Evolutionary conservation across 169 alveolate genomes (phyloP).

Genomic region (Besnoitia besnoiti): DNA sequence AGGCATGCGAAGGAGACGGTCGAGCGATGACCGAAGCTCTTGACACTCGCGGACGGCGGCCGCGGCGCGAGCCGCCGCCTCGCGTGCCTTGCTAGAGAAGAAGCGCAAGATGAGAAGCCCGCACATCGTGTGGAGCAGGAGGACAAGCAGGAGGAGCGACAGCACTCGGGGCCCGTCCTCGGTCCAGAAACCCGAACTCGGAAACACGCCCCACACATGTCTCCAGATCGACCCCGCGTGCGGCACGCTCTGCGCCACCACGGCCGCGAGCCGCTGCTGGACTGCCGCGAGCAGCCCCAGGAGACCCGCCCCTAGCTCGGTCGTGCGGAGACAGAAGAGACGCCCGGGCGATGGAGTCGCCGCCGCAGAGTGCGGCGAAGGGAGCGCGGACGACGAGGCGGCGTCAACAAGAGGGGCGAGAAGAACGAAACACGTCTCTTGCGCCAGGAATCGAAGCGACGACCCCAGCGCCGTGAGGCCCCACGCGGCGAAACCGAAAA

Average conservation of each 20-base stretch:
- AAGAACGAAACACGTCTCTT: background rate
- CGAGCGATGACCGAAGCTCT: background rate
- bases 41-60: conserved; percentile 23
- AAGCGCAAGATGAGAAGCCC: background rate
- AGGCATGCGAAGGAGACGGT: background rate
- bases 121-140: background rate
- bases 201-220: background rate
- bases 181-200: background rate
- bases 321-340: background rate
- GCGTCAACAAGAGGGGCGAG: background rate
- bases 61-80: background rate
- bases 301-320: background rate
- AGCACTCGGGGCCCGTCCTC: background rate
- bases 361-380: background rate
- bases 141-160: background rate
- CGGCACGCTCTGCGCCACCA: background rate
- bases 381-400: background rate
- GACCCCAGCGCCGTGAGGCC: background rate
- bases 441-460: background rate
- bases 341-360: background rate
- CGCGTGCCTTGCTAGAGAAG: background rate
- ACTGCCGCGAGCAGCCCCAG: background rate
- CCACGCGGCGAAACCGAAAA: background rate
- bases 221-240: background rate
- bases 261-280: background rate